Conservation (phyloP, 305 asterid species). For the Solanum hybrid region DNA sequence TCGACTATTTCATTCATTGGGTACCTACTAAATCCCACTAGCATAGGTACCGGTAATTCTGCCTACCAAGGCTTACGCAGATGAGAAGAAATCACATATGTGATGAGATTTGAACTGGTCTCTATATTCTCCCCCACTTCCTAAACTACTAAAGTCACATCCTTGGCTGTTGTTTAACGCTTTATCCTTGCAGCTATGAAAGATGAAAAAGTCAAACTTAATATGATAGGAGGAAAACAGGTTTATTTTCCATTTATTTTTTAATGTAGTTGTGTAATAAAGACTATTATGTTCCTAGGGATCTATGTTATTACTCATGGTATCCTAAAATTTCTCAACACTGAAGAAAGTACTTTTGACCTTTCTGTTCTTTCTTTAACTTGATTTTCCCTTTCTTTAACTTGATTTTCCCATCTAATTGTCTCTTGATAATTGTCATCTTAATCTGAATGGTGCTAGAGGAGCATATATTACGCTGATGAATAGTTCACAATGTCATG, state of each 20-base stretch:
- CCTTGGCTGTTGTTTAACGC: background rate
- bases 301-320: background rate
- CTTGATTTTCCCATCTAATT: too few relatives aligned
- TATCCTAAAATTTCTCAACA: background rate
- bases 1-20: background rate
- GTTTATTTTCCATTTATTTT: background rate
- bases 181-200: background rate
- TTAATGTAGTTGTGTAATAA: background rate
- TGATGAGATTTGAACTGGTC: background rate
- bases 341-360: background rate
- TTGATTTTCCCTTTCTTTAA: too few relatives aligned
- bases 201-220: background rate
- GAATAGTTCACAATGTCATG: background rate
- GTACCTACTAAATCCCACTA: background rate
- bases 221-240: background rate
- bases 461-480: too few relatives aligned
- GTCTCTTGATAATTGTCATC: too few relatives aligned
- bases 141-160: background rate
- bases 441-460: too few relatives aligned
- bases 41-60: background rate
- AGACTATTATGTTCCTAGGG: background rate
- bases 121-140: background rate
- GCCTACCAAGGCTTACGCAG: background rate
- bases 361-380: too few relatives aligned
- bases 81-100: background rate